These are phyloP conservation scores for Holtermannia corniformis DNA, from an alignment of 768 basidiomycete genomes.

Conservation along the genomic window DNA sequence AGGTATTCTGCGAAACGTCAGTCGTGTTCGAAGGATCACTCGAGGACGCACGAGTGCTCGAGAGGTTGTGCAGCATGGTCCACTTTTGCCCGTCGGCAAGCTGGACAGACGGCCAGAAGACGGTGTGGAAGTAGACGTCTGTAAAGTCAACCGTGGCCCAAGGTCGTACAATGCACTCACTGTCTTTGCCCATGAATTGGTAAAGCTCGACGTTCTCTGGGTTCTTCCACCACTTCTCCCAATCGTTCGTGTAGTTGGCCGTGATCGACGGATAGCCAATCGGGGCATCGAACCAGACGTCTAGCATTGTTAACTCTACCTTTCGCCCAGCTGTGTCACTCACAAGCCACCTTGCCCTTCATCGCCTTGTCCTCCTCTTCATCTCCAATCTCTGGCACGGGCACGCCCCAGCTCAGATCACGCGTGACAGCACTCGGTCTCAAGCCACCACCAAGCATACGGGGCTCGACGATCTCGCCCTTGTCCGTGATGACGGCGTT, in stretches of 20 bases:
- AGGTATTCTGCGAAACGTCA: slow-evolving; percentile 67
- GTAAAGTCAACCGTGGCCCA: background rate
- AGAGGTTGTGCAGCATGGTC: slow-evolving; percentile 89
- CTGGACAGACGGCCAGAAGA: slow-evolving; percentile 84
- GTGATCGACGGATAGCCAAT: slow-evolving; percentile 98
- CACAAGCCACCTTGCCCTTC: slow-evolving; percentile 90
- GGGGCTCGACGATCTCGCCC: slow-evolving; percentile 78
- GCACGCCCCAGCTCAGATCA: slow-evolving; percentile 93
- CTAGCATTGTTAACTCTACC: too few relatives aligned
- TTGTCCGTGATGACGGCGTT: slow-evolving; percentile 84
- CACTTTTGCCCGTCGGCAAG: slow-evolving; percentile 82
- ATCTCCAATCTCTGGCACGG: slow-evolving; percentile 61
- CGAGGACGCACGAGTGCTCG: slow-evolving; percentile 78
- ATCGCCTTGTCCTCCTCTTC: slow-evolving; percentile 70
- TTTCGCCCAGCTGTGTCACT: too few relatives aligned
- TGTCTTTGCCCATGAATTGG: slow-evolving; percentile 99
- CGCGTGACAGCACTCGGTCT: slow-evolving; percentile 83
- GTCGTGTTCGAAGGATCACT: background rate
- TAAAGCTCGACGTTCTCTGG: slow-evolving; percentile 79
- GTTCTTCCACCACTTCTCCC: slow-evolving; percentile 96
- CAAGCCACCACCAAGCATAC: slow-evolving; percentile 68
- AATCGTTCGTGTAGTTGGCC: slow-evolving; percentile 83
- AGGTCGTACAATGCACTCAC: slow-evolving; percentile 17
- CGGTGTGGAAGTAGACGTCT: slow-evolving; percentile 88
- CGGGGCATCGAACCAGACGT: slow-evolving; percentile 97